Conservation (phyloP, 768 basidiomycete species). For the Trametes villosa region DNA sequence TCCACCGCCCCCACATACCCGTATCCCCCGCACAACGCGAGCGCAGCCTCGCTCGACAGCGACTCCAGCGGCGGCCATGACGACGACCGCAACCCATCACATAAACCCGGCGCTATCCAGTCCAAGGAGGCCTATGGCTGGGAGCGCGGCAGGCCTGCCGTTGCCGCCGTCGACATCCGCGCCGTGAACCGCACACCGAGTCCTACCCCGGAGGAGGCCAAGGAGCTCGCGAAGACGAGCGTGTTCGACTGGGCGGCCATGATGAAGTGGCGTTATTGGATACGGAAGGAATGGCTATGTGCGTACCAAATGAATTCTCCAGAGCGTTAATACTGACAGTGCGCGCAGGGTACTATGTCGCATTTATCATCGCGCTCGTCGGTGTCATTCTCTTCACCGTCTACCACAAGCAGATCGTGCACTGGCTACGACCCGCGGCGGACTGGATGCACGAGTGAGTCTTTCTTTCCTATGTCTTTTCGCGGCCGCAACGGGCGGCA, state of each 20-base stretch:
- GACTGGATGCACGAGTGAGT: conserved; percentile 66
- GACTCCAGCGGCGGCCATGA: conserved; percentile 18
- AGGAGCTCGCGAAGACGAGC: conserved; percentile 32
- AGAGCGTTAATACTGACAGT: background rate
- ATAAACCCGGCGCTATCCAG: background rate
- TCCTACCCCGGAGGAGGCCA: conserved; percentile 40
- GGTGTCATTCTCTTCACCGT: conserved; percentile 45
- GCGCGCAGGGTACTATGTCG: conserved; percentile 40
- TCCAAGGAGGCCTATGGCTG: conserved; percentile 6
- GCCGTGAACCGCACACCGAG: conserved; percentile 37
- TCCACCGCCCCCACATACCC: conserved; percentile 15
- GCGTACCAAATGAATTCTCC: conserved; percentile 17
- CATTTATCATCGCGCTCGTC: conserved; percentile 34
- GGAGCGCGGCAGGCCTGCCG: background rate
- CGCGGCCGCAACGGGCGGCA: too few species aligned
- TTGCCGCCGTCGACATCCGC: conserved; percentile 24
- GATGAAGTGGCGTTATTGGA: conserved; percentile 35
- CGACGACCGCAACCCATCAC: background rate
- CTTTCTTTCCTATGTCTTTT: too few species aligned
- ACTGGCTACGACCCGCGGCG: conserved; percentile 68
- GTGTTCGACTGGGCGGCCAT: conserved; percentile 39
- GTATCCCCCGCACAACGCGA: conserved; percentile 25
- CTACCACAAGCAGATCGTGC: conserved; percentile 62
- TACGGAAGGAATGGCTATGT: conserved; percentile 42
- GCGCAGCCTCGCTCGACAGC: conserved; percentile 24